Evolutionary conservation across 257 asterid species (phyloP).

Genomic region (Penstemon eatonii): DNA sequence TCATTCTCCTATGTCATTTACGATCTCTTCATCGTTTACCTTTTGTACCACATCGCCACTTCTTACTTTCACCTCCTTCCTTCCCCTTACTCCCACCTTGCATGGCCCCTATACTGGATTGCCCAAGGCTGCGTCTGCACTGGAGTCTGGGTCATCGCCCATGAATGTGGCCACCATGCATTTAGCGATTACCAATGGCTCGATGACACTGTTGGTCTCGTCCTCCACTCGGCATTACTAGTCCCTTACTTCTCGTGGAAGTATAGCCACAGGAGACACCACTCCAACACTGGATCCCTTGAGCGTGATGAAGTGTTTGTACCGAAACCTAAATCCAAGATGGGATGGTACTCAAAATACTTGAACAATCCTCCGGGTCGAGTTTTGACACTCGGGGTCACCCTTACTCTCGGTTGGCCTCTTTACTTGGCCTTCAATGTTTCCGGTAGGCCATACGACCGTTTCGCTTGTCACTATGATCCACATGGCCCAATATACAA

Average conservation of each 20-base stretch:
- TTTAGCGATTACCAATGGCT: no score
- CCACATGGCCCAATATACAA: conserved; percentile 66
- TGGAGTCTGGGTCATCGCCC: conserved; percentile 45
- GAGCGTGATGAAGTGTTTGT: conserved; percentile 69
- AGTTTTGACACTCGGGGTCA: conserved; percentile 31
- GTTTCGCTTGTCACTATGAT: conserved; percentile 59
- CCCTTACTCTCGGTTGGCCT: conserved; percentile 69
- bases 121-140: conserved; percentile 58
- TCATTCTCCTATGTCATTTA: conserved; percentile 53
- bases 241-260: conserved; percentile 77
- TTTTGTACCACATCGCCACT: conserved; percentile 50
- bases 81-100: conserved; percentile 35
- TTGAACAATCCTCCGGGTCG: conserved; percentile 62
- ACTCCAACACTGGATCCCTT: conserved; percentile 66
- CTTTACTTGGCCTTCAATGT: conserved; percentile 58
- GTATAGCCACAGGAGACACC: conserved; percentile 67
- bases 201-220: conserved; percentile 15
- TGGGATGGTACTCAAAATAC: conserved; percentile 52
- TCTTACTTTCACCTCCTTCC: conserved; percentile 48
- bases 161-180: no score
- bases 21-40: conserved; percentile 41
- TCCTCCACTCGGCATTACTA: conserved; percentile 63
- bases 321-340: conserved; percentile 46
- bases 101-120: conserved; percentile 58
- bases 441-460: conserved; percentile 57